Evolutionary conservation across 1,284 basidiomycete genomes (phyloP).

Genomic region (Leccinum griseonigrum): DNA sequence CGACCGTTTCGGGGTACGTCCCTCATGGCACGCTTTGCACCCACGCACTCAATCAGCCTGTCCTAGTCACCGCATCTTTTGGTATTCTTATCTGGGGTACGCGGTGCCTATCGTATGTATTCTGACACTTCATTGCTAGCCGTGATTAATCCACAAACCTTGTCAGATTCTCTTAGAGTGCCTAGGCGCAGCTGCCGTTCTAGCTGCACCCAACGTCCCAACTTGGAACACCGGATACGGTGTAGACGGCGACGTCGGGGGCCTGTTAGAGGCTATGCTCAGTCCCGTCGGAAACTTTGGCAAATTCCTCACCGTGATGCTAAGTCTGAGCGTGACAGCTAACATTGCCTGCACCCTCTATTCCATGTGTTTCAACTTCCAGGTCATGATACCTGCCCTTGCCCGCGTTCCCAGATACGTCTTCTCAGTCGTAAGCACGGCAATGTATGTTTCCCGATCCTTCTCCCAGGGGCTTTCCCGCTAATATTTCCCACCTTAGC

Average conservation of each 20-base stretch:
- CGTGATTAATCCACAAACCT: neutral
- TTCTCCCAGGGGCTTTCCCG: neutral
- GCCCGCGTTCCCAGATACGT: slow-evolving; percentile 78
- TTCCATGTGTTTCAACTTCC: slow-evolving; percentile 79
- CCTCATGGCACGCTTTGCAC: neutral
- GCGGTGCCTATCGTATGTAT: slow-evolving; percentile 60
- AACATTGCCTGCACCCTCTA: slow-evolving; percentile 88
- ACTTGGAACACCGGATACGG: slow-evolving; percentile 66
- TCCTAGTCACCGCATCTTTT: slow-evolving; percentile 65
- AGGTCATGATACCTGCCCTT: slow-evolving; percentile 72
- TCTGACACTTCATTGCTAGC: neutral
- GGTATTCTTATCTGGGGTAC: slow-evolving; percentile 74
- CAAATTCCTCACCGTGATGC: slow-evolving; percentile 82
- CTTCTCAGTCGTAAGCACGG: slow-evolving; percentile 80
- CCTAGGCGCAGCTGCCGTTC: slow-evolving; percentile 70
- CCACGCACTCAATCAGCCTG: slow-evolving; percentile 4
- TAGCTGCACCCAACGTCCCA: slow-evolving; percentile 59
- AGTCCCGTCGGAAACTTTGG: slow-evolving; percentile 72
- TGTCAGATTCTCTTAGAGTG: slow-evolving; percentile 60
- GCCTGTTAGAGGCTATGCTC: slow-evolving; percentile 76
- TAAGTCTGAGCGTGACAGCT: slow-evolving; percentile 77
- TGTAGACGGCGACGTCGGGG: slow-evolving; percentile 60
- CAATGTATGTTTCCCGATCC: slow-evolving; percentile 53
- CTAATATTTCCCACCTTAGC: slow-evolving; percentile 22
- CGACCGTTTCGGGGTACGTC: slow-evolving; percentile 53